Base-by-base conservation (phyloP, 1,284 basidiomycete species). In the Porodaedalea pini region DNA sequence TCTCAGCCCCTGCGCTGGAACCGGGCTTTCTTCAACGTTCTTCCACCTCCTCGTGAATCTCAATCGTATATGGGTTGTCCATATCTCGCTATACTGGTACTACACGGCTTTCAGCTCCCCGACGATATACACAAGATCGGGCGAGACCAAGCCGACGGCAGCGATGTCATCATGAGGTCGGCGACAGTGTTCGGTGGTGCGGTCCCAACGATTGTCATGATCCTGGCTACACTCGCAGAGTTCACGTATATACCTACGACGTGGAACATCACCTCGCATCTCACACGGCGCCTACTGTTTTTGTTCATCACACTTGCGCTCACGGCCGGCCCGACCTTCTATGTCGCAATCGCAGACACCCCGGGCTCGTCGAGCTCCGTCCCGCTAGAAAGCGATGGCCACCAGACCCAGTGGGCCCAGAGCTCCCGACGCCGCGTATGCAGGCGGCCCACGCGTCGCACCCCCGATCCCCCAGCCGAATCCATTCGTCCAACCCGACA, bases 21-120 rank as follows among this genome's bases (percentile, higher is more conserved):
- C n/a, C n/a, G n/a, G 36, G 93, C 88, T 0, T 97, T 97, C 73
- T 95, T 95, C 88, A 98, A 98, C 94, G 0, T 90, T 95, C 70
- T 86, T 92, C 59, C 94, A 98, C 71, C 79, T 97, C 1, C 81
- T 98, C 59, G 94, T 97, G 78, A 97, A 98, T 78, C 98, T 98
- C 77, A 98, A 97, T 77, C 90, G 94, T 56, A 90, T 98, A 66
- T 98, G 94, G 94, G 89, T 97, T 69, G 85, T 94, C 58, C 95
- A 98, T 73, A 80, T 98, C 58, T 84, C 92, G 37, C 73, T 96
- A 67, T 97, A 88, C 77, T 97, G 89, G 84, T 96, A 88, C 76
- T 98, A 94, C 75, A 97, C 93, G 29, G 82, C 94, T 19, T 98
- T 84, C 79, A 98, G 98, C 74, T 89, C 95, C 19, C 93, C 92